Evolutionary conservation across 805 yeast genomes (phyloP).

Genomic region (Sungouiozyma intestinalis): DNA sequence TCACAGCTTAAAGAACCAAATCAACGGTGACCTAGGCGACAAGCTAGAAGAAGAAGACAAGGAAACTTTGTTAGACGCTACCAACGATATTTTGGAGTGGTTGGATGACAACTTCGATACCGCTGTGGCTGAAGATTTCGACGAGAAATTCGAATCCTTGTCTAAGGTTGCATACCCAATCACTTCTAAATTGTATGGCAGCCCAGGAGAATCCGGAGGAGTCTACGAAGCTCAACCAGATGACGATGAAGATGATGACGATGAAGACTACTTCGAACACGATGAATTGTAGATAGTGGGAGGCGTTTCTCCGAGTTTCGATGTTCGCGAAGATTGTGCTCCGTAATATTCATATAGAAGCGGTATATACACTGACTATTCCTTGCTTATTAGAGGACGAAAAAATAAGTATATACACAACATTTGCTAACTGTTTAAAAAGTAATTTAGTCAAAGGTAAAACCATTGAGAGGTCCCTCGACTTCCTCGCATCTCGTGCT

Average conservation of each 20-base stretch:
- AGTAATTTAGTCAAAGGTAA: too few species aligned
- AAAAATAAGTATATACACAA: too few species aligned
- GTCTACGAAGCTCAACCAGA: constrained; percentile 35
- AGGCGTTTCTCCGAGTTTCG: not conserved
- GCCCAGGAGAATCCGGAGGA: constrained; percentile 39
- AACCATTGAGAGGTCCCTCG: too few species aligned
- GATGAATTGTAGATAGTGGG: constrained; percentile 48
- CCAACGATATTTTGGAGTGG: constrained; percentile 79
- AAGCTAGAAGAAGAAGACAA: constrained; percentile 85
- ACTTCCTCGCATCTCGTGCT: too few species aligned
- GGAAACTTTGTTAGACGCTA: constrained; percentile 78
- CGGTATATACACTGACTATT: not conserved
- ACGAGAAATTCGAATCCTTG: constrained; percentile 80
- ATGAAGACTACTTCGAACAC: constrained; percentile 50
- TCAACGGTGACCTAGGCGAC: constrained; percentile 53
- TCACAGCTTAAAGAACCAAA: constrained; percentile 66
- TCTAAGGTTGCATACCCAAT: constrained; percentile 83
- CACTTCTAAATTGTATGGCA: constrained; percentile 73
- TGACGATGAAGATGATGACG: constrained; percentile 46
- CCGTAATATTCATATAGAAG: not conserved
- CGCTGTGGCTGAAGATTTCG: constrained; percentile 87
- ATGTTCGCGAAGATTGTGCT: too few species aligned
- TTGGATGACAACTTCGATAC: constrained; percentile 77
- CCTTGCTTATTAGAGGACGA: not conserved
- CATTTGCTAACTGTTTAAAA: too few species aligned